Evolutionary conservation across 192 early-diverging fungal species (phyloP), one percentile per base, ranked within the genome.

Genomic region (Pilobolus umbonatus): DNA sequence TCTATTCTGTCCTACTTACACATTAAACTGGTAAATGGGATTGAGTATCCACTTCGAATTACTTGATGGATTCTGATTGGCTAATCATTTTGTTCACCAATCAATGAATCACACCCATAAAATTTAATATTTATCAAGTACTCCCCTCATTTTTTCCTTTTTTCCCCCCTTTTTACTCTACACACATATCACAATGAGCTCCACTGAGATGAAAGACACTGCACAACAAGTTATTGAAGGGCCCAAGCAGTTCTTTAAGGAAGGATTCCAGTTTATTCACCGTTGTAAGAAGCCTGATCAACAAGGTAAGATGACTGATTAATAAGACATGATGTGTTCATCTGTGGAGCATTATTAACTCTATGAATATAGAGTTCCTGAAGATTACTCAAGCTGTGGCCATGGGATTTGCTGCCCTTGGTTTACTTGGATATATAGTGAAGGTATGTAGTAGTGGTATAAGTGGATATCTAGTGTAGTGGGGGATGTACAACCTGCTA

Each of bases 201-300:
- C 64, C 25, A 60, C 65, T 56, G 53, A 46, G 24, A 34, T 52
- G 5, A 64, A 57, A 58, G 77, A 81, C 61, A 77, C 67, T 61
- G 59, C 84, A 68, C 64, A 85, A 61, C 59, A 80, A 46, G 65
- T 95, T 38, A 64, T 90, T 46, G 96, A 96, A 24, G 88, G 84
- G 42, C 94, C 94, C 57, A 86, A 86, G 77, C 86, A 91, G 68
- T 95, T 98, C 71, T 65, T 83, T 34, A 96, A 97, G 80, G 95
- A 99, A 60, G 88, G 91, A 43, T 62, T 89, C 45, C 87, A 88
- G 73, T 86, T 99, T 62, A 73, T 99, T 68, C 90, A 92, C 80
- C 85, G 93, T 15, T 99, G 97, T 79, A 93, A 91, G 61, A 99
- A 99, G 83, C 97, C 97, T 56, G 93, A 92, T 85, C 78, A 82